Conservation (phyloP, 495 filamentous ascomycete species). For the Corynascus novoguineensis region DNA sequence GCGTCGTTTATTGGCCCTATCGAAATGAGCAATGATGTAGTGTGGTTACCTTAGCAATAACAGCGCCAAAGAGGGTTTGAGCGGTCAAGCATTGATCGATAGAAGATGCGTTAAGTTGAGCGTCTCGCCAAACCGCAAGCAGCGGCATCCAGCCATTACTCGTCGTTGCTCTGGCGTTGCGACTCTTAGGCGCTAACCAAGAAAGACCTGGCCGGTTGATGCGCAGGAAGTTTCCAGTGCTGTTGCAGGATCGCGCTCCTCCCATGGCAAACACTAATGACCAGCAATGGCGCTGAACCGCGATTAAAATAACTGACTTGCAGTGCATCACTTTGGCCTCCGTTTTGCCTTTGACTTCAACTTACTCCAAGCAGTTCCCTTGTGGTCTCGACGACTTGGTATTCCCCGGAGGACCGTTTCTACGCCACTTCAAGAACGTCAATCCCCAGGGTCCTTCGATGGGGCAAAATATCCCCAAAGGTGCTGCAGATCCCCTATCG, state of each 20-base stretch:
- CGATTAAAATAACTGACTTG: too few relatives aligned
- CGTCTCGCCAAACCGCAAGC: constrained; percentile 13
- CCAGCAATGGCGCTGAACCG: neutral
- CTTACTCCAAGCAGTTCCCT: neutral
- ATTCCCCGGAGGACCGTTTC: neutral
- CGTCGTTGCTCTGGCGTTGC: constrained; percentile 1
- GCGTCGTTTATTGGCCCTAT: constrained; percentile 17
- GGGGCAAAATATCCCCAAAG: neutral
- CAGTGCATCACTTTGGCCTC: too few relatives aligned
- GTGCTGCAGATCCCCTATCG: constrained; percentile 6
- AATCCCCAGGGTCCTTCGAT: constrained; percentile 14
- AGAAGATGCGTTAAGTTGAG: neutral
- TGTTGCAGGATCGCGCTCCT: neutral
- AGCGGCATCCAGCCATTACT: neutral
- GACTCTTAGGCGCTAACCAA: constrained; percentile 14
- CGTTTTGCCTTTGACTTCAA: too few relatives aligned
- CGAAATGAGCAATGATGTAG: constrained; percentile 13
- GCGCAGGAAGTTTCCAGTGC: neutral
- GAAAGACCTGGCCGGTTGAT: constrained; percentile 7
- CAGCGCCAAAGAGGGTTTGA: constrained; percentile 8
- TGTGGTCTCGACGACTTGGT: neutral
- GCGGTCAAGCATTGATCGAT: constrained; percentile 11
- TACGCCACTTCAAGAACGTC: constrained; percentile 15
- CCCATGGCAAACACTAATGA: neutral
- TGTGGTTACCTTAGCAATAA: neutral